phyloP scores from a whole-genome alignment of 495 filamentous ascomycete genomes.

The Penicillium riverlandense region DNA sequence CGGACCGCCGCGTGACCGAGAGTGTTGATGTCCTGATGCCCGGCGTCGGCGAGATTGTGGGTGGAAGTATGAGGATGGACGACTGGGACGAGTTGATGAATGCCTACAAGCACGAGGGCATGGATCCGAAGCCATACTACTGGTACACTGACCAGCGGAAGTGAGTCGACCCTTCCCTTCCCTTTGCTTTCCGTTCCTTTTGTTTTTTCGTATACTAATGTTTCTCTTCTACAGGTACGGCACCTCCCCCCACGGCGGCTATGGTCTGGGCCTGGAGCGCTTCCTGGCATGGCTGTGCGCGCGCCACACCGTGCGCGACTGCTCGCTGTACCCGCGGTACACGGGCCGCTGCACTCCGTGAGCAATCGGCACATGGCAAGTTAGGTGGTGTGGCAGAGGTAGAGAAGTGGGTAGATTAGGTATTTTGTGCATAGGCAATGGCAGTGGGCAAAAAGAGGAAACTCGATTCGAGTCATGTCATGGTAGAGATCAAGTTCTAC shows the following conservation, averaged over 20 bases:
- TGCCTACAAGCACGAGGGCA: conserved; percentile 81
- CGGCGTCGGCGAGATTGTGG: conserved; percentile 94
- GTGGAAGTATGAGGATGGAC: conserved; percentile 94
- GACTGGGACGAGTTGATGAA: conserved; percentile 86
- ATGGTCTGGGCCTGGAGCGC: conserved; percentile 89
- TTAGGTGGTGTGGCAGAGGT: conserved; percentile 4
- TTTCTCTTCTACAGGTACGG: conserved; percentile 60
- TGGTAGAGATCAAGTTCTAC: too few species aligned
- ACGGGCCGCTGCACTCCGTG: conserved; percentile 90
- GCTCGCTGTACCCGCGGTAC: conserved; percentile 87
- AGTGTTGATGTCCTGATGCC: conserved; percentile 96
- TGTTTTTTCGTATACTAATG: neutral
- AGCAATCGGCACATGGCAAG: conserved; percentile 8
- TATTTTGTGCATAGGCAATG: neutral
- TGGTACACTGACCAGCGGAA: conserved; percentile 99
- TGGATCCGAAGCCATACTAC: conserved; percentile 83
- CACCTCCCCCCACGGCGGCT: conserved; percentile 88
- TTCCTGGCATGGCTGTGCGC: conserved; percentile 96
- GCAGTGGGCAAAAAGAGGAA: too few species aligned
- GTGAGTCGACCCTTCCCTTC: conserved; percentile 47
- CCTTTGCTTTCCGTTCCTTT: neutral
- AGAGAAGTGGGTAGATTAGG: neutral
- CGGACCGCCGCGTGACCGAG: conserved; percentile 86
- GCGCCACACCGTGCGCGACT: conserved; percentile 84
- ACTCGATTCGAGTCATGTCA: too few species aligned